Evolutionary conservation across 192 early-diverging fungal genomes (phyloP), one percentile per base, ranked within the genome.

Genomic region (Cetraspora pellucida): DNA sequence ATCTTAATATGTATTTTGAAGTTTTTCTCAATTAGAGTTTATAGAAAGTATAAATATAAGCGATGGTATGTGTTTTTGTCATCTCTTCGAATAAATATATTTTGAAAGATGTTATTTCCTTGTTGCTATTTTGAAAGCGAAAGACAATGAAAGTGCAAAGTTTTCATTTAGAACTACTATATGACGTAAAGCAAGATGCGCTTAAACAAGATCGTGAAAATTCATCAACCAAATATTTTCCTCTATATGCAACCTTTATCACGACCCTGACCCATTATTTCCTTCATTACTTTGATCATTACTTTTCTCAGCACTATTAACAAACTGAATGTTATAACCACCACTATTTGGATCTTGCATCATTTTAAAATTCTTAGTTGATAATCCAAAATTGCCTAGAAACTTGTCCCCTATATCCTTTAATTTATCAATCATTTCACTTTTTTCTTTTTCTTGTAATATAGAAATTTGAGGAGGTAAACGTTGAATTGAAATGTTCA

Each of bases 341-440:
- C 90, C 90, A 19, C 81, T 81, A 0, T 66, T 50, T 8, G 84
- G 82, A 80, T 92, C 87, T 71, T 88, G 81, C 59, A 88, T 81
- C 79, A 92, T 85, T 59, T 92, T 82, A 73, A 94, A 94, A 52
- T 90, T 91, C 67, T 93, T 83, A 13, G 89, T 85, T 16, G 91
- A 91, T 54, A 94, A 64, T 14, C 93, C 93, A 78, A 94, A 90
- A 21, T 86, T 89, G n/a, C 93, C 93, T 28, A 94, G 77, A 14
- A 94, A 65, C 10, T 83, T 83, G 60, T 94, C 92, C 0, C 93
- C 93, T 46, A 94, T 78, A 37, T 89, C 84, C 77, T 94, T 94
- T 13, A 94, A 81, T 76, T 94, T 91, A 37, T 80, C 89, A 76
- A 93, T 77, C 87, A 91, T 89, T 74, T 93, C 90, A 0, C 81